phyloP scores from a whole-genome alignment of 2,329 filamentous ascomycete genomes.

The Ciborinia camelliae region DNA sequence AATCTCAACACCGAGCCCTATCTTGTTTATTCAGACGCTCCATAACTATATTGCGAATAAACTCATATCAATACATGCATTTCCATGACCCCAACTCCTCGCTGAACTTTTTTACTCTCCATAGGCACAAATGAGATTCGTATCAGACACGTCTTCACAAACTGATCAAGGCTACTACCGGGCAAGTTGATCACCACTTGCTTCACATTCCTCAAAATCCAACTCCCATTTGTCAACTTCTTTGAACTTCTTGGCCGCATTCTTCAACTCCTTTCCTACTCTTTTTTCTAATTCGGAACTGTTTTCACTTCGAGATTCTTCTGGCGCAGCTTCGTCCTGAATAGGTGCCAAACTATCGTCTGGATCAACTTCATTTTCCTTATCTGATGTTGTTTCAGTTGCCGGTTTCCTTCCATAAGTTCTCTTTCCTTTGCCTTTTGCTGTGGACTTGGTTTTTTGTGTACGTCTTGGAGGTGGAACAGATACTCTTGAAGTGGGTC shows the following conservation, averaged over 20 bases:
- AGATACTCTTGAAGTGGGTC: slow-evolving; percentile 21
- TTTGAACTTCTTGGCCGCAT: slow-evolving; percentile 59
- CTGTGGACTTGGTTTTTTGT: slow-evolving; percentile 24
- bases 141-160: not conserved
- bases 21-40: not conserved
- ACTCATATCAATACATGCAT: not conserved
- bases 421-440: slow-evolving; percentile 31
- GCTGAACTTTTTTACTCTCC: not conserved
- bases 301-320: slow-evolving; percentile 31
- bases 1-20: not conserved
- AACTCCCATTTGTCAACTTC: slow-evolving; percentile 68
- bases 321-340: slow-evolving; percentile 43
- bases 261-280: slow-evolving; percentile 49
- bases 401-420: slow-evolving; percentile 44
- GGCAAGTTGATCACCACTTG: slow-evolving; percentile 41
- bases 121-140: not conserved
- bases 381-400: slow-evolving; percentile 51
- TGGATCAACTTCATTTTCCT: slow-evolving; percentile 51
- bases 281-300: slow-evolving; percentile 41
- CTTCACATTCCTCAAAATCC: slow-evolving; percentile 61
- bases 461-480: not conserved
- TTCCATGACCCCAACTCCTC: slow-evolving; percentile 10
- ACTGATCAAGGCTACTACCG: not conserved
- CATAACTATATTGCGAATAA: not conserved
- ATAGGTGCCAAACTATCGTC: slow-evolving; percentile 44